Evolutionary conservation across 2,329 filamentous ascomycete genomes (phyloP).

Genomic region (Penicillium sp.): DNA sequence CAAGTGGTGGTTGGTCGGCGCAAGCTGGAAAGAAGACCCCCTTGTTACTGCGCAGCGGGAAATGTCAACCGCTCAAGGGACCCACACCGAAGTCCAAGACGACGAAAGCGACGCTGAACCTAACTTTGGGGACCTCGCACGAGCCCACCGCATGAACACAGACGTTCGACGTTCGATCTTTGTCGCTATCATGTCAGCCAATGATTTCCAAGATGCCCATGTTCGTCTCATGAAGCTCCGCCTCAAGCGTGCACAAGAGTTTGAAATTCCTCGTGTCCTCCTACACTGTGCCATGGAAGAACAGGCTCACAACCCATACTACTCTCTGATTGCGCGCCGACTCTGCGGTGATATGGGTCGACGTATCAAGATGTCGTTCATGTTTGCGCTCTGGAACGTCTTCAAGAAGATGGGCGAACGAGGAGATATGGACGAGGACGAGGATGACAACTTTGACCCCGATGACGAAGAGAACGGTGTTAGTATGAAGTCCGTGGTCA

Average conservation of each 20-base stretch:
- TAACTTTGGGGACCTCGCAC: constrained; percentile 70
- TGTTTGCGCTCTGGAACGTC: constrained; percentile 79
- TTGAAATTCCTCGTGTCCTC: constrained; percentile 81
- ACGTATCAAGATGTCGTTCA: constrained; percentile 76
- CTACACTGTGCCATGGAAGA: constrained; percentile 84
- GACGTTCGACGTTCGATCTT: constrained; percentile 88
- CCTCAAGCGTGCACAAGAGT: constrained; percentile 79
- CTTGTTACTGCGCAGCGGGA: constrained; percentile 37
- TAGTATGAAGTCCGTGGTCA: constrained; percentile 59
- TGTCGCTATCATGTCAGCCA: constrained; percentile 79
- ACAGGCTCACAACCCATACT: constrained; percentile 85
- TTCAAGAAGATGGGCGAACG: constrained; percentile 83
- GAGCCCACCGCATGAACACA: constrained; percentile 80
- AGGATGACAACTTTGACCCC: constrained; percentile 51
- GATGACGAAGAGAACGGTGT: constrained; percentile 52
- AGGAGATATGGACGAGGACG: constrained; percentile 57
- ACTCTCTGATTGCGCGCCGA: constrained; percentile 75
- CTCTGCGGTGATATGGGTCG: constrained; percentile 65
- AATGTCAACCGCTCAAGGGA: constrained; percentile 20
- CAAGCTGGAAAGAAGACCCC: constrained; percentile 66
- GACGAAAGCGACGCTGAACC: constrained; percentile 44
- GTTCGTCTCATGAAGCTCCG: constrained; percentile 74
- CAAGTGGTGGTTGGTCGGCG: constrained; percentile 98
- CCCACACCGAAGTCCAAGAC: constrained; percentile 12
- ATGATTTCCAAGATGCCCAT: constrained; percentile 79